phyloP scores from a whole-genome alignment of 345 rosid species.

The Aquilaria malaccensis region DNA sequence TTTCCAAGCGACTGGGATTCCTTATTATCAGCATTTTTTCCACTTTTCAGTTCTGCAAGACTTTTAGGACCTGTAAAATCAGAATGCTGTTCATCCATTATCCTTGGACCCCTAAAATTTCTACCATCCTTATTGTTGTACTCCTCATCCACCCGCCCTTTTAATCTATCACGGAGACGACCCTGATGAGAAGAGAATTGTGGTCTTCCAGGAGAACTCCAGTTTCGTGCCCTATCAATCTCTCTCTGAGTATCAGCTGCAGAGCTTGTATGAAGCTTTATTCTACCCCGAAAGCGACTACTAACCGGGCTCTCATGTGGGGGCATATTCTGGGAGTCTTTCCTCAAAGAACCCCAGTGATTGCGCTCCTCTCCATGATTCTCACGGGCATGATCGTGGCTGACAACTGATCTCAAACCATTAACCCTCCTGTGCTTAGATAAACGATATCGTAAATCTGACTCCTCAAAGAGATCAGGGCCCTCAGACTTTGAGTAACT shows the following conservation, averaged over 20 bases:
- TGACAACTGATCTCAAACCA: conserved; percentile 62
- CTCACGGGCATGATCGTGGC: conserved; percentile 40
- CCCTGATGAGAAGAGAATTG: conserved; percentile 28
- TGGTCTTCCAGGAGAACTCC: conserved; percentile 44
- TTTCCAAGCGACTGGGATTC: conserved; percentile 38
- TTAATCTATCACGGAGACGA: conserved; percentile 59
- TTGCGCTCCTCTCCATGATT: conserved; percentile 36
- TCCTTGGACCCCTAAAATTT: conserved; percentile 28
- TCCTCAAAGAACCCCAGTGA: conserved; percentile 34
- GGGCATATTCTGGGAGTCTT: conserved; percentile 24
- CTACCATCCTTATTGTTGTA: conserved; percentile 28
- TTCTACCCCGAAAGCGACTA: conserved; percentile 72
- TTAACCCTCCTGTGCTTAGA: conserved; percentile 57
- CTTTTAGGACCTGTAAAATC: conserved; percentile 51
- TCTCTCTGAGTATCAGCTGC: conserved; percentile 36
- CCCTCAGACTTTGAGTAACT: conserved; percentile 35
- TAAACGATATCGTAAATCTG: conserved; percentile 69
- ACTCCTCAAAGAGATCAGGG: conserved; percentile 37
- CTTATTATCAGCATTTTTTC: conserved; percentile 26
- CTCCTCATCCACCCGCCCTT: conserved; percentile 44
- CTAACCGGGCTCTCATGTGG: conserved; percentile 40
- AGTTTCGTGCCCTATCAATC: conserved; percentile 38
- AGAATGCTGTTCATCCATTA: conserved; percentile 26
- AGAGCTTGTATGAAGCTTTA: conserved; percentile 64
- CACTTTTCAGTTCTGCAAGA: conserved; percentile 53